Evolutionary conservation across 805 yeast species (phyloP), one percentile per base, ranked within the genome.

Genomic region (Pichia heedii): DNA sequence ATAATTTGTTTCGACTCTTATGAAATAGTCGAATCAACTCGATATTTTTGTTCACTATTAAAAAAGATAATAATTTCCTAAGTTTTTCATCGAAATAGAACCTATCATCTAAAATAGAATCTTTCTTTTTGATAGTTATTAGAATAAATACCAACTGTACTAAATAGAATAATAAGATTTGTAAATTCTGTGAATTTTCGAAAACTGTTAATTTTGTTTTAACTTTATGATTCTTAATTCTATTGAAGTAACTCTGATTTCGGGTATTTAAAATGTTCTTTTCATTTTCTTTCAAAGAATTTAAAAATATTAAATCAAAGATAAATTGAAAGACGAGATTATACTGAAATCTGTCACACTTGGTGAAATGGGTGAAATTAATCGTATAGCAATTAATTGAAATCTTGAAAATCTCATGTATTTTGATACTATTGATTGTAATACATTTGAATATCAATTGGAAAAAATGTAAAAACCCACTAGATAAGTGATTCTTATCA

Each of bases 1-100:
- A 16, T 12, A 33, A 36, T 42, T 37, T 10, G 32, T 19, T 18
- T 33, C 27, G 12, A 21, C 45, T 44, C 18, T 32, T 32, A 22
- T 40, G 26, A 29, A 50, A 51, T 9, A 43, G 27, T 20, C 41
- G 39, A 4, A 57, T 32, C 16, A 52, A 33, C 8, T 52, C 50
- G 3, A 33, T 16, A 39, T 57, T 51, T 18, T 44, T 47, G 21
- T 47, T 50, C 12, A 54, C 15, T 4, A 59, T 47, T 29, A 58
- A 45, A 35, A 51, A 52, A 2, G 60, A 47, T 10, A 54, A 41
- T 12, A 57, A 24, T 26, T 44, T 37, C 13, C 42, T 42, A 16
- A 50, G 44, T 3, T 39, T 22, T 8, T 36, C 37, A 5, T 18
- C 13, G 5, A 39, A 5, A 37, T 39, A 43, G 8, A 16, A 24